Conservation (phyloP, 345 rosid genomes). For the Citrus glauca region DNA sequence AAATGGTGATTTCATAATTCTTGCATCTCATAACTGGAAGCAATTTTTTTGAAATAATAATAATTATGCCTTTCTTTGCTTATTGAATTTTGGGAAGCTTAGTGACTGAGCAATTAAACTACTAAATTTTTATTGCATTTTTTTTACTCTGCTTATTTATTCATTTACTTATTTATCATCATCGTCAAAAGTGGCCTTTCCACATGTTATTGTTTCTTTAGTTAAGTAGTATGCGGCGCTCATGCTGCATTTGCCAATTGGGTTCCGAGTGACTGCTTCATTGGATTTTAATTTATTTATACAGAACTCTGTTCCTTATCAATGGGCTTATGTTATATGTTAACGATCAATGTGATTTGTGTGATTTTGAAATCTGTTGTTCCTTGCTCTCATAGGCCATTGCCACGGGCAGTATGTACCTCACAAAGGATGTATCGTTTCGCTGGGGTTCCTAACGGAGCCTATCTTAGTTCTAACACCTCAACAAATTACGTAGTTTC, state of each 20-base stretch:
- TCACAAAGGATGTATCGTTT: conserved; percentile 37
- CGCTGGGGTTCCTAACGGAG: conserved; percentile 34
- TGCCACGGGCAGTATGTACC: conserved; percentile 35
- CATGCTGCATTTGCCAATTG: background rate
- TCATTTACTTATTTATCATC: background rate
- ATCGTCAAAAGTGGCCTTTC: background rate
- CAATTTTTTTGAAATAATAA: background rate
- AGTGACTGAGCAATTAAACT: background rate
- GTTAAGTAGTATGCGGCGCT: background rate
- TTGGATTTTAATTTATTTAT: background rate
- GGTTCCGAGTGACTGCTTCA: background rate
- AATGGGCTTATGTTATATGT: background rate
- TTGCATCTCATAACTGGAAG: background rate
- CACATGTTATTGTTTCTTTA: background rate
- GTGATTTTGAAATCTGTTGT: background rate
- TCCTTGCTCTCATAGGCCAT: conserved; percentile 27
- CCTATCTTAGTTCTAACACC: conserved; percentile 20
- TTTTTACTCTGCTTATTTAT: background rate
- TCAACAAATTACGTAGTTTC: conserved; percentile 21
- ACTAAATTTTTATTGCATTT: background rate
- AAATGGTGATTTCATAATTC: background rate
- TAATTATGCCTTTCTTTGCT: background rate
- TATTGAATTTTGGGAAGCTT: background rate
- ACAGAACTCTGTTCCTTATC: background rate
- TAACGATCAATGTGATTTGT: background rate